Percentiles rank a stretch among this genome's conserved stretches.
Evolutionary conservation across 2,329 filamentous ascomycete species (phyloP).

Genomic region (Thermochaetoides dissita): DNA sequence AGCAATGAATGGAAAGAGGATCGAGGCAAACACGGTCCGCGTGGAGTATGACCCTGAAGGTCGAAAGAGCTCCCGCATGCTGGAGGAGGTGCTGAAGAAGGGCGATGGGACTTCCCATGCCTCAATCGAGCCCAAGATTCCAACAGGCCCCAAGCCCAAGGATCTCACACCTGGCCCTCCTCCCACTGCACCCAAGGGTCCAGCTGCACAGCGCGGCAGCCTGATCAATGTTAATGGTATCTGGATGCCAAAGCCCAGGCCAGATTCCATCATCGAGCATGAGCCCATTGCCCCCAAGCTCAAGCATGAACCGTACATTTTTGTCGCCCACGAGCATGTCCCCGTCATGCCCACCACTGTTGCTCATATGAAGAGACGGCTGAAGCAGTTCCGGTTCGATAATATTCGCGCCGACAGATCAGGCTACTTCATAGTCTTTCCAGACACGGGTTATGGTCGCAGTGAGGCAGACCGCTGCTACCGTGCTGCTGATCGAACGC

Average conservation of each 20-base stretch:
- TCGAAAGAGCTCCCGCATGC: slow-evolving; percentile 61
- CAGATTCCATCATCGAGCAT: slow-evolving; percentile 46
- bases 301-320: slow-evolving; percentile 73
- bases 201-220: slow-evolving; percentile 42
- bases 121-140: slow-evolving; percentile 16
- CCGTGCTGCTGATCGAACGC: slow-evolving; percentile 61
- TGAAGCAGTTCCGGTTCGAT: slow-evolving; percentile 70
- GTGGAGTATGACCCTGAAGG: slow-evolving; percentile 87
- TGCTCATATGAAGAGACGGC: slow-evolving; percentile 75
- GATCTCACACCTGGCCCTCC: slow-evolving; percentile 49
- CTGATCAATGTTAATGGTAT: slow-evolving; percentile 16
- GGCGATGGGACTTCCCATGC: slow-evolving; percentile 23
- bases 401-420: slow-evolving; percentile 71
- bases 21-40: slow-evolving; percentile 62
- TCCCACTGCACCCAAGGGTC: slow-evolving; percentile 76
- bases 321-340: slow-evolving; percentile 74
- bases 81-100: slow-evolving; percentile 59
- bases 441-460: slow-evolving; percentile 61
- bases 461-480: slow-evolving; percentile 72
- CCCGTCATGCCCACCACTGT: slow-evolving; percentile 77
- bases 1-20: slow-evolving; percentile 62
- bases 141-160: slow-evolving; percentile 23
- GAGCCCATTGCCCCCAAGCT: slow-evolving; percentile 55
- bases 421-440: slow-evolving; percentile 88
- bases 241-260: slow-evolving; percentile 31